A percentile compares a stretch with the other conserved stretches of the same genome.
phyloP scores from a whole-genome alignment of 2,329 filamentous ascomycete genomes.

The Blumeriella jaapii region DNA sequence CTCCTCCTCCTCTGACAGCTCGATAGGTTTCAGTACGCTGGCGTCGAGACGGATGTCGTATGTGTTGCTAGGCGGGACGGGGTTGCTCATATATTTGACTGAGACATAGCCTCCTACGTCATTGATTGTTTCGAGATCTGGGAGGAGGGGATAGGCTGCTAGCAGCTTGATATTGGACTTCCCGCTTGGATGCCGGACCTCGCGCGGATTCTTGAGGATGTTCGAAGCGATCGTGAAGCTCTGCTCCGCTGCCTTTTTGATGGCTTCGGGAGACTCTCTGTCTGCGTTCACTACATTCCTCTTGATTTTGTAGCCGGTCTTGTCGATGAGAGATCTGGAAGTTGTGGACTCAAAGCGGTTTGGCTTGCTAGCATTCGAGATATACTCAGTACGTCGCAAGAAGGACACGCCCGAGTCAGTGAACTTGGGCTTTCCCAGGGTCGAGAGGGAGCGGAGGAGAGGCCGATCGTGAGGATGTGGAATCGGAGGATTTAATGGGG shows the following conservation, averaged over 20 bases:
- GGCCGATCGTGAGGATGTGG: constrained; percentile 76
- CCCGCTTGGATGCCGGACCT: constrained; percentile 42
- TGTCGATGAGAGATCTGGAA: constrained; percentile 38
- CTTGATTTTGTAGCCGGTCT: constrained; percentile 27
- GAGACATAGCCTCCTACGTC: constrained; percentile 59
- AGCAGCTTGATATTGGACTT: constrained; percentile 45
- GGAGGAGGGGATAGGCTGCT: constrained; percentile 49
- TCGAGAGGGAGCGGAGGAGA: constrained; percentile 71
- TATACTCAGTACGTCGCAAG: constrained; percentile 92
- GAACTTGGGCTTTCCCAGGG: constrained; percentile 72
- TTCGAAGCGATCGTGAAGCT: constrained; percentile 44
- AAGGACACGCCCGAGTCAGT: constrained; percentile 77
- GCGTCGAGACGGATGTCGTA: constrained; percentile 52
- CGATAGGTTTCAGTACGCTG: constrained; percentile 49
- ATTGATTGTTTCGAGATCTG: constrained; percentile 57
- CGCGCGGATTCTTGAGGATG: constrained; percentile 41
- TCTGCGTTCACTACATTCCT: constrained; percentile 39
- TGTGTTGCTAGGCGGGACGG: constrained; percentile 38
- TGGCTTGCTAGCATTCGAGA: constrained; percentile 50
- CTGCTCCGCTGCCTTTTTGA: constrained; percentile 55
- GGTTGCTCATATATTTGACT: constrained; percentile 57
- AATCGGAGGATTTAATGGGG: constrained; percentile 56
- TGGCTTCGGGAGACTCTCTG: constrained; percentile 51
- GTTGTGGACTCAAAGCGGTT: constrained; percentile 38
- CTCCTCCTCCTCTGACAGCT: constrained; percentile 43